These are phyloP conservation scores for Acer saccharum DNA, from an alignment of 345 rosid genomes.

Conservation along the genomic window DNA sequence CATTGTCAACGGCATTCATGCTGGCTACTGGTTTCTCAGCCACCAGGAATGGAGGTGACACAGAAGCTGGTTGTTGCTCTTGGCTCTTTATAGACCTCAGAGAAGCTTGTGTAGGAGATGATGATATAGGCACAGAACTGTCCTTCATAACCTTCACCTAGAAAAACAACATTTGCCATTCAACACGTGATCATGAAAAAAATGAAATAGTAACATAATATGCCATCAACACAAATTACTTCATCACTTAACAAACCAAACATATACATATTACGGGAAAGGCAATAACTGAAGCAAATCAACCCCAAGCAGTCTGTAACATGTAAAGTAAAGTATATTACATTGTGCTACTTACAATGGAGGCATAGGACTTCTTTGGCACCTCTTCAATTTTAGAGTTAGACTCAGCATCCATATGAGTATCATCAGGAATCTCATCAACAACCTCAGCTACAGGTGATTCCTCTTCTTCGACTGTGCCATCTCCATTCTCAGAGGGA, in stretches of 20 bases:
- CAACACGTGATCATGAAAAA: not conserved
- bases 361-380: slow-evolving; percentile 94
- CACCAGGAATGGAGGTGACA: slow-evolving; percentile 41
- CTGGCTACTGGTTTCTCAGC: slow-evolving; percentile 48
- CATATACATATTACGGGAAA: not conserved
- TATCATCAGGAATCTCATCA: slow-evolving; percentile 51
- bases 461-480: slow-evolving; percentile 43
- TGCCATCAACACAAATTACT: not conserved
- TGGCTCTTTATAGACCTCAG: slow-evolving; percentile 58
- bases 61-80: slow-evolving; percentile 50
- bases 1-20: slow-evolving; percentile 58
- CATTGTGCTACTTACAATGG: slow-evolving; percentile 59
- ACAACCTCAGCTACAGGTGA: slow-evolving; percentile 53
- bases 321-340: not conserved
- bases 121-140: slow-evolving; percentile 44
- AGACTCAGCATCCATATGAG: slow-evolving; percentile 45
- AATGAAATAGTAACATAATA: not conserved
- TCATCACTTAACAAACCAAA: not conserved
- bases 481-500: slow-evolving; percentile 43
- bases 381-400: slow-evolving; percentile 55
- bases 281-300: not conserved
- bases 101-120: slow-evolving; percentile 45
- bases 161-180: slow-evolving; percentile 4
- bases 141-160: slow-evolving; percentile 88
- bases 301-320: not conserved